These are phyloP conservation scores for Ustilago shanxiensis DNA, from an alignment of 1,284 basidiomycete species.

Conservation along the genomic window DNA sequence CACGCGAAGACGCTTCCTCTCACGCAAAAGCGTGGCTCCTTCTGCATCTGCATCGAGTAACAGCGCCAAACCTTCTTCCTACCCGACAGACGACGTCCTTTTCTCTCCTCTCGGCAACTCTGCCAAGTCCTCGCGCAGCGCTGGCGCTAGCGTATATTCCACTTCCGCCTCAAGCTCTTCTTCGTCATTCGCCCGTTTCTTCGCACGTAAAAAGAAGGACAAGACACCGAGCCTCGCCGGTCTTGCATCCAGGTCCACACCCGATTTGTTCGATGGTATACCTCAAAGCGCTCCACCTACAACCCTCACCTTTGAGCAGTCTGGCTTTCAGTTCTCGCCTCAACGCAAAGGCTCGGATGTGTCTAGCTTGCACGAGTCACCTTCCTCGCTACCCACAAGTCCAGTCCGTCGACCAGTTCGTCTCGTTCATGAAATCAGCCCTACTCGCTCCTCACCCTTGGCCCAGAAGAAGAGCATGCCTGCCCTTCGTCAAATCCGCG, in stretches of 20 bases:
- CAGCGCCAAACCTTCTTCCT: conserved; percentile 11
- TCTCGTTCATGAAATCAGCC: conserved; percentile 18
- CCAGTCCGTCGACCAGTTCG: conserved; percentile 28
- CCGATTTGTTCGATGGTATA: conserved; percentile 39
- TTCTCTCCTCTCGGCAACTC: conserved; percentile 33
- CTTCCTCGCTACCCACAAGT: conserved; percentile 40
- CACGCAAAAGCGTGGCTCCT: conserved; percentile 38
- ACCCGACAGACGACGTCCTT: conserved; percentile 30
- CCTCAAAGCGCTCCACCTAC: conserved; percentile 59
- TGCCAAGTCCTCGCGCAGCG: conserved; percentile 19
- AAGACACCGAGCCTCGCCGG: conserved; percentile 29
- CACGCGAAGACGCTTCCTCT: conserved; percentile 36
- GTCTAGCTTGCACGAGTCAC: conserved; percentile 23
- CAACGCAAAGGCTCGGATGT: conserved; percentile 28
- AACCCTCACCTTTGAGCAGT: conserved; percentile 52
- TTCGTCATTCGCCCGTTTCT: conserved; percentile 51
- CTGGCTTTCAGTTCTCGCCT: conserved; percentile 36
- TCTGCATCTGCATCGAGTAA: not conserved
- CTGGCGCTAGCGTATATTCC: conserved; percentile 20
- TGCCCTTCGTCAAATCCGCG: conserved; percentile 46
- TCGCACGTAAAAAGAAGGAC: conserved; percentile 59
- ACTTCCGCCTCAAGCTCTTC: conserved; percentile 16
- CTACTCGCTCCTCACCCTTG: conserved; percentile 20
- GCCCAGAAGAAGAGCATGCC: conserved; percentile 49
- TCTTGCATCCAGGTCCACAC: conserved; percentile 36